Percentiles rank a stretch among this genome's conserved stretches.
These are phyloP conservation scores for Calonectria leucothoes DNA, from an alignment of 2,329 filamentous ascomycete genomes.

Conservation along the genomic window DNA sequence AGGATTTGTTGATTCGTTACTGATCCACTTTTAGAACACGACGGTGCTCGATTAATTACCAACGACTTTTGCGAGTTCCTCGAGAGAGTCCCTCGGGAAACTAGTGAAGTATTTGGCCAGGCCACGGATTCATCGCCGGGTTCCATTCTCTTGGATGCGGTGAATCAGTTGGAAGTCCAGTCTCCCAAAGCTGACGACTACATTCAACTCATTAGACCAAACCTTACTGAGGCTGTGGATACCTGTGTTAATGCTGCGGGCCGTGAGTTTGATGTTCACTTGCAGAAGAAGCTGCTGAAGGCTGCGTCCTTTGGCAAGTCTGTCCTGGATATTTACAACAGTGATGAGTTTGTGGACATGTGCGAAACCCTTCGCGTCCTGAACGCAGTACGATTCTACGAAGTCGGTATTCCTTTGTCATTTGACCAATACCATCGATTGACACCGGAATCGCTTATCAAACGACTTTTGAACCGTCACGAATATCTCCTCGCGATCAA, in stretches of 20 bases:
- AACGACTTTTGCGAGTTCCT: slow-evolving; percentile 97
- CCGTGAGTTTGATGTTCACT: slow-evolving; percentile 88
- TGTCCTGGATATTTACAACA: slow-evolving; percentile 96
- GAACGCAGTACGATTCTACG: slow-evolving; percentile 92
- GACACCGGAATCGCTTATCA: slow-evolving; percentile 88
- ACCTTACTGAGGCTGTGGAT: slow-evolving; percentile 92
- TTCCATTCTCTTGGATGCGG: slow-evolving; percentile 92
- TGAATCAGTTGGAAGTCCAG: slow-evolving; percentile 89
- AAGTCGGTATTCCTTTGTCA: slow-evolving; percentile 88
- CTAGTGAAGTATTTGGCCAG: slow-evolving; percentile 88
- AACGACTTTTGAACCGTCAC: slow-evolving; percentile 86
- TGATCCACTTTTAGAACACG: slow-evolving; percentile 63
- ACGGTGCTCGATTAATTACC: slow-evolving; percentile 90
- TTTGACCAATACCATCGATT: slow-evolving; percentile 95
- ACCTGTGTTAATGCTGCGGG: slow-evolving; percentile 93
- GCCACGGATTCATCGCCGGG: slow-evolving; percentile 90
- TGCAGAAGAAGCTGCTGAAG: slow-evolving; percentile 96
- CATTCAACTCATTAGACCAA: slow-evolving; percentile 91
- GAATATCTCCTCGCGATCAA: slow-evolving; percentile 92
- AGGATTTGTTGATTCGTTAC: neutral
- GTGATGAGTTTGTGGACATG: slow-evolving; percentile 99
- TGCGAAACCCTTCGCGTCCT: slow-evolving; percentile 93
- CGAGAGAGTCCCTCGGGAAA: slow-evolving; percentile 90
- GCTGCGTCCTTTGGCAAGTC: slow-evolving; percentile 98
- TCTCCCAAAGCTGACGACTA: slow-evolving; percentile 98